phyloP scores from a whole-genome alignment of 202 grass and related monocot species.

The Schoenoplectus tabernaemontani region DNA sequence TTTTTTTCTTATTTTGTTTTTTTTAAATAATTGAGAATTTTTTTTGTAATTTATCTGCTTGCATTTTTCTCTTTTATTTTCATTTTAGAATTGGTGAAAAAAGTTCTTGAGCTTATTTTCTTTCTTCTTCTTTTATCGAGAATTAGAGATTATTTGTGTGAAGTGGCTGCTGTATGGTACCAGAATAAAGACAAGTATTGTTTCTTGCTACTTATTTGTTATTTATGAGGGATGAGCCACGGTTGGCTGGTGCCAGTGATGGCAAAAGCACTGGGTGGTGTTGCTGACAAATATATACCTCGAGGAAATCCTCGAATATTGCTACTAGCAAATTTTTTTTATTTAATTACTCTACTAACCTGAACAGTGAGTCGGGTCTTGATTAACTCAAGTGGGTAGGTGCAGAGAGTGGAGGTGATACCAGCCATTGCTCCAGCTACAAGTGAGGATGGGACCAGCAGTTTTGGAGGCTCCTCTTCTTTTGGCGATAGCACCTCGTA shows the following conservation, averaged over 20 bases:
- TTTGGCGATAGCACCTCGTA: constrained; percentile 57
- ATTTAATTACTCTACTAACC: constrained; percentile 27
- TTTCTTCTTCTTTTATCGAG: not conserved
- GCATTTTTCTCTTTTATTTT: no score
- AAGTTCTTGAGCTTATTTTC: no score
- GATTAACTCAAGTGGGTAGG: constrained; percentile 78
- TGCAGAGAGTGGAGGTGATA: constrained; percentile 70
- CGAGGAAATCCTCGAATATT: not conserved
- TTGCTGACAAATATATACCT: no score
- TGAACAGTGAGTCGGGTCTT: constrained; percentile 83
- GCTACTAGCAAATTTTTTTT: not conserved
- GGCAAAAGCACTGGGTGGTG: not conserved
- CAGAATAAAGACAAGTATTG: not conserved
- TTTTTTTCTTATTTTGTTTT: not conserved
- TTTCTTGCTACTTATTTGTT: not conserved
- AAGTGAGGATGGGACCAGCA: constrained; percentile 51
- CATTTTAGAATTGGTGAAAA: no score
- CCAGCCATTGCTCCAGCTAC: constrained; percentile 72
- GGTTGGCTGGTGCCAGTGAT: not conserved
- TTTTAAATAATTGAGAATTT: no score
- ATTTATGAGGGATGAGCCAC: not conserved
- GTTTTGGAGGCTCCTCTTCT: constrained; percentile 36
- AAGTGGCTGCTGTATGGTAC: not conserved
- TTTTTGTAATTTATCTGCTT: no score
- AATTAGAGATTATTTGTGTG: no score